These are phyloP conservation scores for Diatrype stigma DNA, from an alignment of 2,329 filamentous ascomycete genomes.

Conservation along the genomic window DNA sequence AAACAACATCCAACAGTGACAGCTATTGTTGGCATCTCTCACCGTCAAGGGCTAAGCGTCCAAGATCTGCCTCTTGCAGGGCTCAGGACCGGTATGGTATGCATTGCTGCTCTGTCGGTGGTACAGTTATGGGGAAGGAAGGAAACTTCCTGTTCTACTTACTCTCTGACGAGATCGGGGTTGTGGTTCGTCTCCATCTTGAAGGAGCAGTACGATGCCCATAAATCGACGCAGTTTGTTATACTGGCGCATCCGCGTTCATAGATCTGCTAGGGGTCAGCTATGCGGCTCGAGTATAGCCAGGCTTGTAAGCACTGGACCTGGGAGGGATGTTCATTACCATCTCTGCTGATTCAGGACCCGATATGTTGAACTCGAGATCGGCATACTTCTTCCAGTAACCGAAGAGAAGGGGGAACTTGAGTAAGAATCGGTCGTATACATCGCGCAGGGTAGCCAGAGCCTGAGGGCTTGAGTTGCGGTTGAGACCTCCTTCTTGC, in stretches of 20 bases:
- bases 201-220: conserved; percentile 96
- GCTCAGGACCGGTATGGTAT: conserved; percentile 20
- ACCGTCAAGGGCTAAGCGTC: conserved; percentile 51
- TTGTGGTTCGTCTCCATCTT: conserved; percentile 98
- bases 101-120: conserved; percentile 34
- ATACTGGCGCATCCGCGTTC: conserved; percentile 93
- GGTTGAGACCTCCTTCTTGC: conserved; percentile 88
- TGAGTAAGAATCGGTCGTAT: conserved; percentile 89
- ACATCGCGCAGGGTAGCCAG: conserved; percentile 81
- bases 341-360: conserved; percentile 96
- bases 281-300: background rate
- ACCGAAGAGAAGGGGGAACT: conserved; percentile 92
- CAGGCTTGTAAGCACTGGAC: conserved; percentile 1
- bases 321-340: conserved; percentile 38
- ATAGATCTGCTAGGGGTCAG: conserved; percentile 63
- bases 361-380: conserved; percentile 92
- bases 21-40: conserved; percentile 65
- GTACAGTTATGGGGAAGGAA: conserved; percentile 62
- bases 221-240: conserved; percentile 89
- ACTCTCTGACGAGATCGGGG: conserved; percentile 96
- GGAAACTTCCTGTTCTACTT: conserved; percentile 74
- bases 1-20: conserved; percentile 48
- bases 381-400: conserved; percentile 99
- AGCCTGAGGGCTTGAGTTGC: conserved; percentile 92
- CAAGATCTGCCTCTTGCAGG: conserved; percentile 29